Percentiles rank a stretch among this genome's conserved stretches.
Evolutionary conservation across 805 yeast genomes (phyloP).

Genomic region (Zygosaccharomyces bailii): DNA sequence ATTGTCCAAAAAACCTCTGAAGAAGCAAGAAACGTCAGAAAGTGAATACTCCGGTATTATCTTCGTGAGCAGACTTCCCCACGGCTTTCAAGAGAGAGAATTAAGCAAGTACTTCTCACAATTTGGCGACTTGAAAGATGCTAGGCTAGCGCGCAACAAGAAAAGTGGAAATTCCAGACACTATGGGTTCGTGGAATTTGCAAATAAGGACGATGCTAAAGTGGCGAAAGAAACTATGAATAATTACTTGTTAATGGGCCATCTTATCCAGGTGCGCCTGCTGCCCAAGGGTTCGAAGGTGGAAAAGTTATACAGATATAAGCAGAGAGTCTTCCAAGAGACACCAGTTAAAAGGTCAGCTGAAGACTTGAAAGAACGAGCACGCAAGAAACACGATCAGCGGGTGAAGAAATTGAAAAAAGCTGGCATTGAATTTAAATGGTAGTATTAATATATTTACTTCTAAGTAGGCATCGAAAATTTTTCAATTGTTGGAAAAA

Average conservation of each 20-base stretch:
- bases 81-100: slow-evolving; percentile 84
- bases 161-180: slow-evolving; percentile 89
- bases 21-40: slow-evolving; percentile 22
- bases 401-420: slow-evolving; percentile 36
- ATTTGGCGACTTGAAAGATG: slow-evolving; percentile 79
- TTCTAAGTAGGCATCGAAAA: neutral
- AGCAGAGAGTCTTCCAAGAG: slow-evolving; percentile 35
- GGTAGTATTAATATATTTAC: slow-evolving; percentile 20
- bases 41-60: slow-evolving; percentile 58
- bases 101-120: slow-evolving; percentile 75
- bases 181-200: slow-evolving; percentile 86
- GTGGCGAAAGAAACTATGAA: slow-evolving; percentile 95
- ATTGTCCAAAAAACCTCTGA: slow-evolving; percentile 24
- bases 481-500: neutral
- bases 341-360: slow-evolving; percentile 32
- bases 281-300: slow-evolving; percentile 47
- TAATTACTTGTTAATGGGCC: slow-evolving; percentile 85
- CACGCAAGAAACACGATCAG: slow-evolving; percentile 33
- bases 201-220: slow-evolving; percentile 67
- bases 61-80: slow-evolving; percentile 89
- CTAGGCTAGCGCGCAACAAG: slow-evolving; percentile 82
- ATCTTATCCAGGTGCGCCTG: slow-evolving; percentile 65
- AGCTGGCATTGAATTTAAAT: slow-evolving; percentile 39
- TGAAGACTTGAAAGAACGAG: slow-evolving; percentile 34
- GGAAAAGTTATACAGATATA: slow-evolving; percentile 37